Conservation (phyloP, 176 grass and related monocot genomes). For the Aegilops sharonensis region DNA sequence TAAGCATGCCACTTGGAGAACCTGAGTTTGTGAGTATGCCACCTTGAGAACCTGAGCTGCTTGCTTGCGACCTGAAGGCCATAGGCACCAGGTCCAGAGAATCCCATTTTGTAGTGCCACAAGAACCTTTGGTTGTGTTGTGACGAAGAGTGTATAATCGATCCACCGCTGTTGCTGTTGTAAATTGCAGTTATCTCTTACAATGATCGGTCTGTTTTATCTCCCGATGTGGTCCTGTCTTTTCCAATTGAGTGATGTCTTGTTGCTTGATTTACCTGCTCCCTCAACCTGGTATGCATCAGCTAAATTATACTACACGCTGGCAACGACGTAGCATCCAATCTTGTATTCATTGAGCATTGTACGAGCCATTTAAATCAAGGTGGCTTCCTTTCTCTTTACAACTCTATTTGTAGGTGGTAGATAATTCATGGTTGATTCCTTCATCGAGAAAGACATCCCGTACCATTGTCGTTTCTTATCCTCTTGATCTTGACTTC, state of each 20-base stretch:
- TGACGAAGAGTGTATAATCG: background rate
- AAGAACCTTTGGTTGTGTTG: constrained; percentile 14
- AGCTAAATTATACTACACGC: too few species aligned
- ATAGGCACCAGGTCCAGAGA: background rate
- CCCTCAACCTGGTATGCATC: background rate
- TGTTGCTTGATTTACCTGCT: background rate
- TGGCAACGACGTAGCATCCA: too few species aligned
- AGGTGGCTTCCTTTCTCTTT: too few species aligned
- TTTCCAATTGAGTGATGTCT: background rate
- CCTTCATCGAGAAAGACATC: too few species aligned
- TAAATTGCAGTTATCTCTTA: background rate
- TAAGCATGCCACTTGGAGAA: background rate
- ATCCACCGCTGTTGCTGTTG: background rate
- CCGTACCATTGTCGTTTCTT: too few species aligned
- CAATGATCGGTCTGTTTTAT: constrained; percentile 25
- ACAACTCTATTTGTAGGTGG: too few species aligned
- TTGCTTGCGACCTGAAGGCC: background rate
- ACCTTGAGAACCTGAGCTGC: constrained; percentile 9
- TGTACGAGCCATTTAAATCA: too few species aligned
- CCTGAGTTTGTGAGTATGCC: too few species aligned
- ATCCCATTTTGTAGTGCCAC: background rate
- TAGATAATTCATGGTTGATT: too few species aligned
- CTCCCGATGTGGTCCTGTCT: too few species aligned
- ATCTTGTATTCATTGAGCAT: too few species aligned
- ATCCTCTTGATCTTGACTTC: too few species aligned